Conservation (phyloP, 2,329 filamentous ascomycete genomes). For the Monilinia fructicola region DNA sequence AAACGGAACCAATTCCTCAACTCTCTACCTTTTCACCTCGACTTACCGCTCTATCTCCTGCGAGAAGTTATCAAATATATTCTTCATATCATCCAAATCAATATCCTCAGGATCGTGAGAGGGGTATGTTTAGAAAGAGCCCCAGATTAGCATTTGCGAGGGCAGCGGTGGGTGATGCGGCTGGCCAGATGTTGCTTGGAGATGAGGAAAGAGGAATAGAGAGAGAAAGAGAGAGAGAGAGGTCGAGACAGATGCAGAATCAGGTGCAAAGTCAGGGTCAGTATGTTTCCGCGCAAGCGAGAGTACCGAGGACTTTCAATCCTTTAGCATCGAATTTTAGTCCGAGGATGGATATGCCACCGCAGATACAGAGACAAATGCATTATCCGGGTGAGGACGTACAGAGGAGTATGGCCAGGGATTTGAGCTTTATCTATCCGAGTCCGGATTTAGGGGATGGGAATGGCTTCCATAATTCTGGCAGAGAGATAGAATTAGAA, state of each 20-base stretch:
- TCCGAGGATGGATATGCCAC: background rate
- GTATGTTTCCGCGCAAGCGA: background rate
- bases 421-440: conserved; percentile 14
- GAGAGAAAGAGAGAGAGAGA: background rate
- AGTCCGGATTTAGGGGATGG: background rate
- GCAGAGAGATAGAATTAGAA: background rate
- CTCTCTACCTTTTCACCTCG: conserved; percentile 34
- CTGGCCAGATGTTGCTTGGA: background rate
- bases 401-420: background rate
- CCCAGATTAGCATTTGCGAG: conserved; percentile 30
- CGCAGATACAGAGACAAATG: background rate
- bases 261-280: background rate
- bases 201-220: background rate
- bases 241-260: background rate
- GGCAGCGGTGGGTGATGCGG: background rate
- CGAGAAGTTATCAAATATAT: conserved; percentile 35
- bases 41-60: conserved; percentile 12
- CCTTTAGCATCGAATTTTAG: conserved; percentile 10
- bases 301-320: conserved; percentile 4
- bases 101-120: conserved; percentile 6
- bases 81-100: conserved; percentile 22
- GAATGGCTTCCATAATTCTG: background rate
- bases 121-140: conserved; percentile 26
- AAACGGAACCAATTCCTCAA: conserved; percentile 37
- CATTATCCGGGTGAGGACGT: background rate